Evolutionary conservation across 1,284 basidiomycete genomes (phyloP), one percentile per base, ranked within the genome.

Genomic region (Ustilago hordei): DNA sequence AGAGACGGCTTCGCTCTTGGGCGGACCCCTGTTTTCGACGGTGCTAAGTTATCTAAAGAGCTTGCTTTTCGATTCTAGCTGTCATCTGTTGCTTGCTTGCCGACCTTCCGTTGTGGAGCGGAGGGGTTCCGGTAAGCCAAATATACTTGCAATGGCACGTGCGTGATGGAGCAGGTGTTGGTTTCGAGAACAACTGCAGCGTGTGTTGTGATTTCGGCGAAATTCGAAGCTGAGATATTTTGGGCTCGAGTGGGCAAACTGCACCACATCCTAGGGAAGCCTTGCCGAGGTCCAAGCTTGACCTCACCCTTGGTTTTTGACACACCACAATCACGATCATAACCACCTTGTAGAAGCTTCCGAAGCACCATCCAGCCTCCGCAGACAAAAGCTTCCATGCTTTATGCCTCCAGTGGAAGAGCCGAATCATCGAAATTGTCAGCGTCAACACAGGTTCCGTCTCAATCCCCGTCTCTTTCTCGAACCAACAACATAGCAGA

Each of bases 131-230:
- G 39, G 8, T 41, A 17, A 41, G 39, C 39, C 23, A 28, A 41
- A 15, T 41, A 41, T 41, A 15, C 12, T 41, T 15, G 15, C 12
- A 13, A 41, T 41, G 12, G 39, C 12, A 41, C 39, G 17, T 17
- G 39, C 39, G 39, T 55, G 35, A 19, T 19, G 4, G 17, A 38
- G 34, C 35, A 55, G 53, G 53, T 55, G 53, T 55, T 55, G 53
- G 53, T 55, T 35, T 55, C 53, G n/a, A 19, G 15, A 28, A 28
- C 23, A 28, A 38, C 17, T 8, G 53, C n/a, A 34, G 34, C 53
- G 53, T 55, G 53, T 55, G 50, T 53, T 53, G 34, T 53, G 31
- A 53, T 32, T 34, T 53, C 8, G 17, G 4, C 28, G 9, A 34
- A 53, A 35, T 53, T 53, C 34, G 17, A 17, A 11, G 15, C 17